These are phyloP conservation scores for Chlorella variabilis DNA, from an alignment of 163 green algal species.

Conservation along the genomic window DNA sequence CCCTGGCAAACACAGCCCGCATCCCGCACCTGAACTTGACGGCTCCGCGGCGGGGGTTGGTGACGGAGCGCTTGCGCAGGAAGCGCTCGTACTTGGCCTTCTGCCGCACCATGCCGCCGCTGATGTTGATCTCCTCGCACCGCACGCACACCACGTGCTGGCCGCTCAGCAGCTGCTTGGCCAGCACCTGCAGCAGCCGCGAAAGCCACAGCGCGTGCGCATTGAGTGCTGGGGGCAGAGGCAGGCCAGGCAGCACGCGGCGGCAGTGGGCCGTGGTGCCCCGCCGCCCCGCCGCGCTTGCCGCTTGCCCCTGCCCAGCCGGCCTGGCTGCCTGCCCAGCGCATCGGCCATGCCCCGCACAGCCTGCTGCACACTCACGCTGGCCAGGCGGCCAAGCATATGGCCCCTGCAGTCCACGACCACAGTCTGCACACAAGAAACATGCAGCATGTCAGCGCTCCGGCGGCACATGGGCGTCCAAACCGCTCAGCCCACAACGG, in stretches of 20 bases:
- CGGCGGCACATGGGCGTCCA: neutral
- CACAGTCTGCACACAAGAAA: conserved; percentile 74
- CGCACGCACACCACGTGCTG: conserved; percentile 93
- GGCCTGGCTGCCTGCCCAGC: no score
- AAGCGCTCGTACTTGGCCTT: conserved; percentile 98
- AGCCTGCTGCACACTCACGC: conserved; percentile 52
- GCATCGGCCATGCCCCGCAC: no score
- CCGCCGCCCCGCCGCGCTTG: no score
- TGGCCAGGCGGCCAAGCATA: conserved; percentile 97
- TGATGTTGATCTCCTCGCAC: conserved; percentile 95
- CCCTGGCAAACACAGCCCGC: neutral
- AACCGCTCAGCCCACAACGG: no score
- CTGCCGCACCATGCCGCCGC: conserved; percentile 97
- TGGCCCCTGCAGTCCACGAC: conserved; percentile 96
- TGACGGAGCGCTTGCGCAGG: conserved; percentile 95
- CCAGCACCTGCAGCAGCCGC: conserved; percentile 53
- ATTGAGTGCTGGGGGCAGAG: no score
- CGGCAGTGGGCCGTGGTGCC: no score
- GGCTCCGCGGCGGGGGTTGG: conserved; percentile 90
- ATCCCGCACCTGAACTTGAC: conserved; percentile 89
- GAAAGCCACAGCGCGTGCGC: no score
- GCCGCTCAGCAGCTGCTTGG: conserved; percentile 98
- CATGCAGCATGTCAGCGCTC: neutral
- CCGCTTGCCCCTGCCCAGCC: no score
- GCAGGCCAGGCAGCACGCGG: no score